A percentile compares a stretch with the other conserved stretches of the same genome.
Conservation (phyloP, 23 red algal species). For the Gracilariopsis chorda region DNA sequence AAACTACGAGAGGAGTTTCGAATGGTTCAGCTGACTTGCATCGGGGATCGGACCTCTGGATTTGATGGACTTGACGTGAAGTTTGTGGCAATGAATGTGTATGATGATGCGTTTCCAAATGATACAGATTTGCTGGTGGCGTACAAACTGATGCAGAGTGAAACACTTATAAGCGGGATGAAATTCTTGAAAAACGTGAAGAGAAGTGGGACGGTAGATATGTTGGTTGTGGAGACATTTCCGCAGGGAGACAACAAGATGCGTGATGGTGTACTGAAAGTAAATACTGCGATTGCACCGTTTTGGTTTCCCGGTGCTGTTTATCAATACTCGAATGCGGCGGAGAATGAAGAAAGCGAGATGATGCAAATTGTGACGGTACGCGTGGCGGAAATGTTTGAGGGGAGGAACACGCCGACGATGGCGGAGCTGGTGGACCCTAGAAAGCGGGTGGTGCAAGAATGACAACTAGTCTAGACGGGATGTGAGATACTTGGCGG, state of each 20-base stretch:
- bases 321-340: conserved; percentile 45
- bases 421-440: conserved; percentile 52
- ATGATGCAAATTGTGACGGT: conserved; percentile 42
- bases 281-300: conserved; percentile 28
- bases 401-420: conserved; percentile 2
- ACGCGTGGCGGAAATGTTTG: conserved; percentile 29
- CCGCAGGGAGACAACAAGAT: conserved; percentile 33
- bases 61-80: conserved; percentile 22
- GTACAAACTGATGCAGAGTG: background rate
- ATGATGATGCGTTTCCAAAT: conserved; percentile 13
- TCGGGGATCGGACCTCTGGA: background rate
- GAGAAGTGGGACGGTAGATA: background rate
- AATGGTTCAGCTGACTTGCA: conserved; percentile 29
- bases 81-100: conserved; percentile 3
- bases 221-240: conserved; percentile 41
- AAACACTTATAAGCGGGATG: conserved; percentile 38
- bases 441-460: background rate
- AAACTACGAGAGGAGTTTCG: conserved; percentile 54
- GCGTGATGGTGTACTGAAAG: background rate
- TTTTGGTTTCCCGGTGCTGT: conserved; percentile 38
- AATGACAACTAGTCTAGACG: background rate
- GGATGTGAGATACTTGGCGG: background rate
- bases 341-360: conserved; percentile 15
- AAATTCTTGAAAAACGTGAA: conserved; percentile 37
- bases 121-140: conserved; percentile 52